Evolutionary conservation across 2,329 filamentous ascomycete species (phyloP), one percentile per base, ranked within the genome.

Genomic region (Huntiella decipiens): DNA sequence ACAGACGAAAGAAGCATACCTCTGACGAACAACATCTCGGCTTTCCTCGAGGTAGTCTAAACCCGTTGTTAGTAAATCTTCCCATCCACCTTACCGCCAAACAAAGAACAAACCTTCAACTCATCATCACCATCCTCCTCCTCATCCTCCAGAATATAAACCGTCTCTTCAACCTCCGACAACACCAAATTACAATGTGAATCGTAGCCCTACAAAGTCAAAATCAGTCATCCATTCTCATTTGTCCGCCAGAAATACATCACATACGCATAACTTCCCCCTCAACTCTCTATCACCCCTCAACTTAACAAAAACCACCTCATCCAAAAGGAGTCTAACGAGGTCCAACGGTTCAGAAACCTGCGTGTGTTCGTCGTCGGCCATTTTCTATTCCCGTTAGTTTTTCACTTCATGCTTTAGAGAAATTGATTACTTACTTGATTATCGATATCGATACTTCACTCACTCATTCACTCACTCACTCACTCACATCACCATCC

Each of bases 21-120:
- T 82, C 91, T 72, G 49, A 98, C 88, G 61, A 98, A 98, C 15
- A 98, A 67, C 91, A 98, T 98, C 61, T 96, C 91, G 38, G 86
- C 92, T 62, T 95, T 92, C 65, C 93, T 93, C 66, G 88, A 93
- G 52, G 91, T 77, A 11, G 87, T 94, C 82, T 93, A 52, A 4
- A 43, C 13, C 33, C 8, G 8, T n/a, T n/a, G 28, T 31, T 37
- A 13, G 35, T 50, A 43, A 13, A n/a, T 6, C 13, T 7, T 8
- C 16, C 5, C 15, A n/a, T n/a, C n/a, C n/a, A n/a, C n/a, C n/a
- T n/a, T n/a, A n/a, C n/a, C n/a, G n/a, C n/a, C n/a, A n/a, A n/a
- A n/a, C n/a, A n/a, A 15, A 35, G 11, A 4, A 53, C 68, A 54
- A 59, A 87, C 83, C 69, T 77, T 82, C 56, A 85, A 68, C 22